Evolutionary conservation across 129 eudicot genomes (phyloP).

Genomic region (Arctium lappa): DNA sequence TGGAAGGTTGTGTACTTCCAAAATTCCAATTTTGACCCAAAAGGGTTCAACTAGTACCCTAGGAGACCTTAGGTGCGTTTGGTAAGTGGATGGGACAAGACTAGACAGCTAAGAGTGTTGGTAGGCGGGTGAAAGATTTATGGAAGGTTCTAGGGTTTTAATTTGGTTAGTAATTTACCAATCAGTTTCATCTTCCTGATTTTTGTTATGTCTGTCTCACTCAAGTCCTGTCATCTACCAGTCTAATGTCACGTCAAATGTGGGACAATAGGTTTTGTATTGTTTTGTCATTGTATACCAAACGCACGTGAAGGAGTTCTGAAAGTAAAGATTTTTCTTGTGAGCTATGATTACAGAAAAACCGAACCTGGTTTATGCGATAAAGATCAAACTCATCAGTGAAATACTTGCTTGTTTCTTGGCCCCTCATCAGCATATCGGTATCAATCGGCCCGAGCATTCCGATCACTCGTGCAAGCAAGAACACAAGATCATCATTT

Average conservation of each 20-base stretch:
- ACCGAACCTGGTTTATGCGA: constrained; percentile 58
- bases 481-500: constrained; percentile 60
- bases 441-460: constrained; percentile 80
- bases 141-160: neutral
- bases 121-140: too few relatives aligned
- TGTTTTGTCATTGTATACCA: neutral
- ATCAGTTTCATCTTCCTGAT: neutral
- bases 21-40: neutral
- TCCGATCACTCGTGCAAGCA: constrained; percentile 85
- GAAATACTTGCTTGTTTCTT: constrained; percentile 83
- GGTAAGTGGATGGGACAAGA: neutral
- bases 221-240: neutral
- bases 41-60: neutral
- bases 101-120: too few relatives aligned
- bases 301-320: neutral
- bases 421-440: constrained; percentile 76
- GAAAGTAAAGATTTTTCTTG: neutral
- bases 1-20: too few relatives aligned
- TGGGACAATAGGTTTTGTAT: neutral
- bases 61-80: neutral
- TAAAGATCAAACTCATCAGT: constrained; percentile 77
- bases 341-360: neutral
- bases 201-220: neutral
- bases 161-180: neutral
- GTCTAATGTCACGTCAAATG: neutral